phyloP scores from a whole-genome alignment of 441 rosid genomes.

The Euphorbia schlechtendalii region DNA sequence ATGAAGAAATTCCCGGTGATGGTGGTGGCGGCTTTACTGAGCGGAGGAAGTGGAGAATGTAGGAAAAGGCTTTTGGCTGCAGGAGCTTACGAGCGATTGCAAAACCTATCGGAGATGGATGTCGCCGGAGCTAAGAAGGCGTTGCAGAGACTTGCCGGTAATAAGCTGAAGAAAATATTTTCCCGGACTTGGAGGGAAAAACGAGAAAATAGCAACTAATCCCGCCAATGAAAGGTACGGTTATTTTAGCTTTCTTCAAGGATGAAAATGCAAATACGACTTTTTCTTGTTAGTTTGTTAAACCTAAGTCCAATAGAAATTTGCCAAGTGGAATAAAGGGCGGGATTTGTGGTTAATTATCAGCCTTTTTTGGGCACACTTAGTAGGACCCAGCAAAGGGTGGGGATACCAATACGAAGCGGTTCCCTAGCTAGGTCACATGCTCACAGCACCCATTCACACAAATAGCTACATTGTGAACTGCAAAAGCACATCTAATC shows the following conservation, averaged over 20 bases:
- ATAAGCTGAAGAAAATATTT: constrained; percentile 53
- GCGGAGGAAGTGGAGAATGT: constrained; percentile 43
- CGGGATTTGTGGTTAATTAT: neutral
- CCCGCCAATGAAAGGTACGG: constrained; percentile 40
- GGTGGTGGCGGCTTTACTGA: constrained; percentile 38
- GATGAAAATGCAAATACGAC: constrained; percentile 15
- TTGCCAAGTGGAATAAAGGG: neutral
- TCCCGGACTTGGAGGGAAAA: constrained; percentile 64
- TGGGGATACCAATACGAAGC: neutral
- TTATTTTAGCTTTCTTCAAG: constrained; percentile 8
- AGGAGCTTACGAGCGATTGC: constrained; percentile 55
- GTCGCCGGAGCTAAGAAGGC: constrained; percentile 61
- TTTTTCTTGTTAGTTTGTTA: neutral
- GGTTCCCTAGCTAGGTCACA: constrained; percentile 2
- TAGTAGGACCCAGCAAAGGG: neutral
- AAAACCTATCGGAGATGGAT: constrained; percentile 49
- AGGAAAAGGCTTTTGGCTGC: constrained; percentile 45
- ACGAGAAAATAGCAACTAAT: constrained; percentile 22
- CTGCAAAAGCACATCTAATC: neutral
- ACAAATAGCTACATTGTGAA: neutral
- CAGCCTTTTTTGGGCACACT: neutral
- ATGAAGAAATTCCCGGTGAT: constrained; percentile 54
- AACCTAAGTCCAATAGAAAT: neutral
- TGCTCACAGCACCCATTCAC: neutral
- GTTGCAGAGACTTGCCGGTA: constrained; percentile 57